Percentiles rank a stretch among this genome's conserved stretches.
phyloP scores from a whole-genome alignment of 148 eudicot species.

The Persicaria maculosa region DNA sequence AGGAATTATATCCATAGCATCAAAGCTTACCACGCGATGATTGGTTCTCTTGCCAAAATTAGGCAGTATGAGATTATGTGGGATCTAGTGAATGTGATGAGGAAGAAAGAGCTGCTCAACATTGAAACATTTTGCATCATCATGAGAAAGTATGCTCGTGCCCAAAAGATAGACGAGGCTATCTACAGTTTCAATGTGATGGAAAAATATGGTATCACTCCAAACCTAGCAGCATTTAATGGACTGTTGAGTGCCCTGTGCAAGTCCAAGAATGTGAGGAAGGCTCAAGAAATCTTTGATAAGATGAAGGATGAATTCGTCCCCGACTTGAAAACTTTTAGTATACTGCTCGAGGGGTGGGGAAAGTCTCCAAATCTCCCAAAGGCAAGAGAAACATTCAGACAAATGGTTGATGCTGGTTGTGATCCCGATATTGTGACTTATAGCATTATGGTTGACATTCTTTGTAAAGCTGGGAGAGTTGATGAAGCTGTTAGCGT shows the following conservation, averaged over 20 bases:
- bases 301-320: conserved; percentile 48
- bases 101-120: conserved; percentile 58
- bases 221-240: conserved; percentile 80
- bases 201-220: conserved; percentile 53
- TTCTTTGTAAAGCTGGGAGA: conserved; percentile 78
- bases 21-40: conserved; percentile 74
- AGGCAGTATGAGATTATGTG: conserved; percentile 88
- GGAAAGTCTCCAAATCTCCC: conserved; percentile 82
- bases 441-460: conserved; percentile 76
- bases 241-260: conserved; percentile 84
- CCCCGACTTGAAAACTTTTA: conserved; percentile 68
- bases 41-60: conserved; percentile 82
- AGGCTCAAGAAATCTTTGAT: conserved; percentile 88
- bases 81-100: conserved; percentile 77
- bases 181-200: conserved; percentile 75
- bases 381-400: conserved; percentile 66
- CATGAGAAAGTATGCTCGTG: conserved; percentile 89
- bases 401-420: conserved; percentile 58
- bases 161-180: conserved; percentile 86
- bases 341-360: conserved; percentile 87
- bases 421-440: conserved; percentile 81
- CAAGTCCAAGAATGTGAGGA: conserved; percentile 82
- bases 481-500: conserved; percentile 70
- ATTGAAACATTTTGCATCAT: conserved; percentile 90
- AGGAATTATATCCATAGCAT: conserved; percentile 60